phyloP scores from a whole-genome alignment of 1,284 basidiomycete genomes.

The Leccinum solheimii region DNA sequence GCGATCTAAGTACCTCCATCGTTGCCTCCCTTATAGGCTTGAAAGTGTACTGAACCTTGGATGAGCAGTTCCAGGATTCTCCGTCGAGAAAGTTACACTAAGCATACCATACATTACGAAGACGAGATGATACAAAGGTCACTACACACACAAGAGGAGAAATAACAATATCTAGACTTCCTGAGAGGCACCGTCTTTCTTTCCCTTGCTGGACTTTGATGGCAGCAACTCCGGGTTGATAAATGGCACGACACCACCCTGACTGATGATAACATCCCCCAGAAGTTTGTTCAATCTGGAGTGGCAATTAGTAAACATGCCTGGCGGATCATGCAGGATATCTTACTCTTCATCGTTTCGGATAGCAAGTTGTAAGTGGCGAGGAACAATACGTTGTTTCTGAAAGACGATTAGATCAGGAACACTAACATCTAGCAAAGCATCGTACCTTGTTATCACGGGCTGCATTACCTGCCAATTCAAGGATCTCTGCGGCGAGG shows the following conservation, averaged over 20 bases:
- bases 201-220: conserved; percentile 60
- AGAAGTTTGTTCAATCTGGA: conserved; percentile 68
- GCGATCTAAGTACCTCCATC: too few relatives aligned
- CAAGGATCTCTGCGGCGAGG: conserved; percentile 85
- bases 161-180: conserved; percentile 31
- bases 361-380: conserved; percentile 85
- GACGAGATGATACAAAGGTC: conserved; percentile 21
- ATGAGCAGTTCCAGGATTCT: background rate
- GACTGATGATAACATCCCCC: conserved; percentile 75
- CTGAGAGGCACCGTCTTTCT: conserved; percentile 46
- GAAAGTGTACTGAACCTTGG: too few relatives aligned
- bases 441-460: conserved; percentile 58
- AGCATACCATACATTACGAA: conserved; percentile 36
- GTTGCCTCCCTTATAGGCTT: too few relatives aligned
- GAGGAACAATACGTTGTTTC: conserved; percentile 81
- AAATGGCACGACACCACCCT: conserved; percentile 77
- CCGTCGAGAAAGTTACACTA: conserved; percentile 21
- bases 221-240: conserved; percentile 67
- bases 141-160: conserved; percentile 4
- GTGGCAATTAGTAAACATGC: conserved; percentile 1
- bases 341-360: conserved; percentile 78
- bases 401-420: conserved; percentile 5
- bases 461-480: conserved; percentile 83
- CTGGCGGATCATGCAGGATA: background rate
- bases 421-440: background rate